Conservation (phyloP, 805 yeast species). For the Kuraishia piskuri region DNA sequence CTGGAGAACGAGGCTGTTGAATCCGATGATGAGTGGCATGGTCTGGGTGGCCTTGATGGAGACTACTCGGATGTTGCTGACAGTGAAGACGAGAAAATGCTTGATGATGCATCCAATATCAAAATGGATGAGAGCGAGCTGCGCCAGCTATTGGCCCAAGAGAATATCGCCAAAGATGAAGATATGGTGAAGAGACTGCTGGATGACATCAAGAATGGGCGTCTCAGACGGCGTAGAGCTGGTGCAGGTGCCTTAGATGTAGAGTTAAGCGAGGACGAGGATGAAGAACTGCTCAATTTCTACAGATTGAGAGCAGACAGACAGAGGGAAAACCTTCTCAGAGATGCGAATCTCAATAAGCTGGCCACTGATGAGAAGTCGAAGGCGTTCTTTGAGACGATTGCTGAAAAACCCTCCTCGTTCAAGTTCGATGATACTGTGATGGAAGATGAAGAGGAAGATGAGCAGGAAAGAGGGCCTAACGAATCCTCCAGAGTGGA, state of each 20-base stretch:
- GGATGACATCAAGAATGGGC: conserved; percentile 67
- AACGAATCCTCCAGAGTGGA: conserved; percentile 5
- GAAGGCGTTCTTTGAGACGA: conserved; percentile 59
- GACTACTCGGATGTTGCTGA: conserved; percentile 50
- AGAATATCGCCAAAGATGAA: conserved; percentile 54
- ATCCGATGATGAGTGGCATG: conserved; percentile 85
- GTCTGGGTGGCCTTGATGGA: conserved; percentile 68
- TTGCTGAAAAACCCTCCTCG: conserved; percentile 25
- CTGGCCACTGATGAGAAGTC: conserved; percentile 46
- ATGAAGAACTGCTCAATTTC: conserved; percentile 38
- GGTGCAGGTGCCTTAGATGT: conserved; percentile 44
- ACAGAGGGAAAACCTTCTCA: conserved; percentile 40
- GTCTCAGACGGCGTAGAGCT: conserved; percentile 50
- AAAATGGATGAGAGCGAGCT: conserved; percentile 51
- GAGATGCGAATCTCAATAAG: conserved; percentile 32
- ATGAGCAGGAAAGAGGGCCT: conserved; percentile 7
- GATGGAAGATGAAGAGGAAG: conserved; percentile 16
- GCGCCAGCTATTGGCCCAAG: conserved; percentile 47
- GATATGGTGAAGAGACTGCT: conserved; percentile 56
- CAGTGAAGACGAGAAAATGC: conserved; percentile 71
- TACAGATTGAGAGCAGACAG: conserved; percentile 24
- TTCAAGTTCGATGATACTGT: conserved; percentile 1
- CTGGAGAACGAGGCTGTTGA: conserved; percentile 82
- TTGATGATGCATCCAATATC: conserved; percentile 58
- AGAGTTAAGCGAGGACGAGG: conserved; percentile 72